These are phyloP conservation scores for Lyophyllum atratum DNA, from an alignment of 768 basidiomycete genomes.

Conservation along the genomic window DNA sequence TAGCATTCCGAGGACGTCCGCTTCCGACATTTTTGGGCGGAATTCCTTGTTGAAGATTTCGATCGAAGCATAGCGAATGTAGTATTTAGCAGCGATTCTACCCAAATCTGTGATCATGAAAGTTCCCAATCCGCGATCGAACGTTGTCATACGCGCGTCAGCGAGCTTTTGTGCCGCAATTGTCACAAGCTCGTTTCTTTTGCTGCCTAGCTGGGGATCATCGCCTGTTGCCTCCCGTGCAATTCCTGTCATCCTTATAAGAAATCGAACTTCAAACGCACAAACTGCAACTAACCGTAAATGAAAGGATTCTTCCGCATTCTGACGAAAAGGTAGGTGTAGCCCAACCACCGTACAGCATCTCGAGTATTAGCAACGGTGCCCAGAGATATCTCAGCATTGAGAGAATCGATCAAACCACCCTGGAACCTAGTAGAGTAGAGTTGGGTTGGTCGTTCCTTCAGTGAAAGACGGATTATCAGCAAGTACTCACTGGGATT, in stretches of 20 bases:
- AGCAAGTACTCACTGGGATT: slow-evolving; percentile 73
- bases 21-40: slow-evolving; percentile 85
- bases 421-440: slow-evolving; percentile 59
- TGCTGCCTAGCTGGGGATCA: slow-evolving; percentile 73
- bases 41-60: slow-evolving; percentile 85
- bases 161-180: slow-evolving; percentile 68
- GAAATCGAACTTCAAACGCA: slow-evolving; percentile 8
- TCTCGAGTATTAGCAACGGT: slow-evolving; percentile 88
- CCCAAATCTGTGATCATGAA: slow-evolving; percentile 88
- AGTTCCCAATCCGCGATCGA: slow-evolving; percentile 55
- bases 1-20: slow-evolving; percentile 85
- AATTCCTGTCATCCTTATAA: slow-evolving; percentile 55
- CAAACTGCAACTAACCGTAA: slow-evolving; percentile 57
- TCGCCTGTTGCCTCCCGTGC: slow-evolving; percentile 63
- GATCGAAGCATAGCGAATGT: slow-evolving; percentile 83
- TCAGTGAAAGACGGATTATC: not conserved
- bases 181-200: slow-evolving; percentile 67
- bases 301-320: slow-evolving; percentile 90
- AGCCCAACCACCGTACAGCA: slow-evolving; percentile 93
- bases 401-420: slow-evolving; percentile 89
- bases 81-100: slow-evolving; percentile 96
- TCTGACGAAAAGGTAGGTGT: slow-evolving; percentile 94
- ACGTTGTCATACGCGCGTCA: slow-evolving; percentile 79
- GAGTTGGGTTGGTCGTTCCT: slow-evolving; percentile 8
- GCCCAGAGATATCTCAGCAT: slow-evolving; percentile 93